These are phyloP conservation scores for Fusarium floridanum DNA, from an alignment of 2,329 filamentous ascomycete species.

Conservation along the genomic window DNA sequence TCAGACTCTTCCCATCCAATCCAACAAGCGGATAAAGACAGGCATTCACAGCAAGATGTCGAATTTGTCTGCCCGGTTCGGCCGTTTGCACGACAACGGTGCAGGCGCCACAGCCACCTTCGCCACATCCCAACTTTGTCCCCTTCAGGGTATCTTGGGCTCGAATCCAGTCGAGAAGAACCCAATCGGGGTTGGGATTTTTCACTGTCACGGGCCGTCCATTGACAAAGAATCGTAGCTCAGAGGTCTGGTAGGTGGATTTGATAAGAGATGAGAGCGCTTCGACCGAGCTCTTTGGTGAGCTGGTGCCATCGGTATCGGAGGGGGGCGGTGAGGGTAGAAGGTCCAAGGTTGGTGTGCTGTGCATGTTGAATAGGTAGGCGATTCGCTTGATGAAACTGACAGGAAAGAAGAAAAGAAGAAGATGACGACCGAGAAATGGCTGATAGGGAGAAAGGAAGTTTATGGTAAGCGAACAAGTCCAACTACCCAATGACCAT, in stretches of 20 bases:
- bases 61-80: slow-evolving; percentile 85
- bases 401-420: not conserved
- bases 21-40: slow-evolving; percentile 90
- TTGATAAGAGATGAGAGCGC: not conserved
- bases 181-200: slow-evolving; percentile 48
- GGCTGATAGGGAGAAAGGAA: not conserved
- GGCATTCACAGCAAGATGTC: slow-evolving; percentile 92
- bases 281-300: not conserved
- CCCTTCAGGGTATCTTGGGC: slow-evolving; percentile 35
- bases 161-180: slow-evolving; percentile 47
- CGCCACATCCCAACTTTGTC: slow-evolving; percentile 69
- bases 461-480: not conserved
- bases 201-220: slow-evolving; percentile 38
- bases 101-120: slow-evolving; percentile 92
- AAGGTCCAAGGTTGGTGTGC: not conserved
- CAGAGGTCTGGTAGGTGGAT: slow-evolving; percentile 51
- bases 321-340: not conserved
- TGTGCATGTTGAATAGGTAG: not conserved
- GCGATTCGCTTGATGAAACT: not conserved
- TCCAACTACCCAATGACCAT: not conserved
- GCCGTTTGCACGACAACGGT: slow-evolving; percentile 91
- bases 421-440: no score
- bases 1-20: slow-evolving; percentile 92
- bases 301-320: not conserved
- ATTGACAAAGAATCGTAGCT: slow-evolving; percentile 48